A percentile compares a stretch with the other conserved stretches of the same genome.
Evolutionary conservation across 2,329 filamentous ascomycete species (phyloP).

Genomic region (Atkinsonella texensis): DNA sequence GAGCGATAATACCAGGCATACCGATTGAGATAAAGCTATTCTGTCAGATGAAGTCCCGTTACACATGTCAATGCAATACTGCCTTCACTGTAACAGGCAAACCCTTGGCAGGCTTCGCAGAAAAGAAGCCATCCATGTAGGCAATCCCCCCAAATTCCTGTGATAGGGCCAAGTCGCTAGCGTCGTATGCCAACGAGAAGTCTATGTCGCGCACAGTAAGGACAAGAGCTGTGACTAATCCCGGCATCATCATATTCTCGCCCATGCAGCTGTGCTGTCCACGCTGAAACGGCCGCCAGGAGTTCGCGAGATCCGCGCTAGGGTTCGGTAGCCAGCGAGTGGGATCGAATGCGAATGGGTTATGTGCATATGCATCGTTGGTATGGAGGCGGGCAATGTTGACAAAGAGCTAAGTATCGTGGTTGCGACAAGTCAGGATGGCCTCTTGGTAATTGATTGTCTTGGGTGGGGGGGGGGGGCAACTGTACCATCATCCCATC

Average conservation of each 20-base stretch:
- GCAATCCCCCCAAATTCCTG: background rate
- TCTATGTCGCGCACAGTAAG: background rate
- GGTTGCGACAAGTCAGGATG: background rate
- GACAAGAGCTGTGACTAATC: background rate
- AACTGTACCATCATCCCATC: background rate
- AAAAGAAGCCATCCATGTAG: slow-evolving; percentile 2
- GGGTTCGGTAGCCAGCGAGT: slow-evolving; percentile 1
- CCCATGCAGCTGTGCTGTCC: slow-evolving; percentile 4
- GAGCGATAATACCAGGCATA: background rate
- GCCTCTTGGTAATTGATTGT: background rate
- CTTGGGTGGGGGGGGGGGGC: background rate
- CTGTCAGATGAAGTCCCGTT: background rate
- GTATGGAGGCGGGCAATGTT: background rate
- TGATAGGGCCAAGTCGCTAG: background rate
- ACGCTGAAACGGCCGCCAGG: background rate
- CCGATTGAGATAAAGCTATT: background rate
- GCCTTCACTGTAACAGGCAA: slow-evolving; percentile 1
- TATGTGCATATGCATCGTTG: background rate
- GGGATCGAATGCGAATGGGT: slow-evolving; percentile 1
- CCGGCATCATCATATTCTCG: slow-evolving; percentile 5
- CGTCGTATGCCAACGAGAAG: slow-evolving; percentile 1
- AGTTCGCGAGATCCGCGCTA: background rate
- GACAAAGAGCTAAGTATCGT: background rate
- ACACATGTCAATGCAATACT: background rate
- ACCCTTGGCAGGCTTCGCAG: slow-evolving; percentile 3